Conservation (phyloP, 2,329 filamentous ascomycete species). For the Monilinia polystroma region DNA sequence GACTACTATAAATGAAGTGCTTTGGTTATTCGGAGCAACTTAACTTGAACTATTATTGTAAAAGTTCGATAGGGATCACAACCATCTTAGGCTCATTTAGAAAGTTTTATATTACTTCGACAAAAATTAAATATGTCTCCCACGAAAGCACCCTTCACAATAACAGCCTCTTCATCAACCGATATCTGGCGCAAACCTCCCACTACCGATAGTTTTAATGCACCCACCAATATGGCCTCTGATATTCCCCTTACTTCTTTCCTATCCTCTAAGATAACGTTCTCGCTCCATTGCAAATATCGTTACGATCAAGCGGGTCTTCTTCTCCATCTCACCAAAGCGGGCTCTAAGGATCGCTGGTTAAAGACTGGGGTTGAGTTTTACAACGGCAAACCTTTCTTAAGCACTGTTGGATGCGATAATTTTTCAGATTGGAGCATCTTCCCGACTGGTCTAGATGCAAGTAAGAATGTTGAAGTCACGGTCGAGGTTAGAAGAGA, state of each 20-base stretch:
- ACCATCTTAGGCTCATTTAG: background rate
- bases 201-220: slow-evolving; percentile 17
- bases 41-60: background rate
- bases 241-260: slow-evolving; percentile 10
- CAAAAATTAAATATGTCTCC: slow-evolving; percentile 1
- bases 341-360: slow-evolving; percentile 8
- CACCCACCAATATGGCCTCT: background rate
- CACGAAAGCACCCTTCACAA: slow-evolving; percentile 16
- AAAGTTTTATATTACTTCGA: background rate
- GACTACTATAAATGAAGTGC: background rate
- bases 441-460: background rate
- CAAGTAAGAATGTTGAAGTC: slow-evolving; percentile 4
- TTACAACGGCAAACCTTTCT: slow-evolving; percentile 6
- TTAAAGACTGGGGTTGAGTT: slow-evolving; percentile 19
- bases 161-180: slow-evolving; percentile 5
- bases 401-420: slow-evolving; percentile 19
- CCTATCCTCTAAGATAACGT: slow-evolving; percentile 3
- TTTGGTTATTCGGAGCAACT: background rate
- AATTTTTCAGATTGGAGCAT: slow-evolving; percentile 17
- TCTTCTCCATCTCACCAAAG: slow-evolving; percentile 10
- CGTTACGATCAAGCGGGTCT: slow-evolving; percentile 22
- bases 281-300: slow-evolving; percentile 11
- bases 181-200: slow-evolving; percentile 23
- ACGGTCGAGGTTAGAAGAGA: slow-evolving; percentile 20
- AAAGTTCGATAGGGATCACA: no score